Evolutionary conservation across 306 rosid genomes (phyloP).

Genomic region (Bauhinia variegata): DNA sequence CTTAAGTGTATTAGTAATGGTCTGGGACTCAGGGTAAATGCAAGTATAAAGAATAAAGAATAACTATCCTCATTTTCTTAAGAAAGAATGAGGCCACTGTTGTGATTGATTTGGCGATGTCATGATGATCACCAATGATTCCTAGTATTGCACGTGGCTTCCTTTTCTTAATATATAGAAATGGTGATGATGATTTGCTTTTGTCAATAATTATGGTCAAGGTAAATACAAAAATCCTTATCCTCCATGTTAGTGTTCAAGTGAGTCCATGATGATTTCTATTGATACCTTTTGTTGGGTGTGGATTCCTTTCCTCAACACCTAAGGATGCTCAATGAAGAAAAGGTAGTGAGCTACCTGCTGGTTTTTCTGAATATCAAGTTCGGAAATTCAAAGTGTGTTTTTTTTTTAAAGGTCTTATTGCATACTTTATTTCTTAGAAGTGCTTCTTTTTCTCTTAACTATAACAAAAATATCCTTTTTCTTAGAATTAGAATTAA

Average conservation of each 20-base stretch:
- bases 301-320: too few relatives aligned
- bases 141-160: not conserved
- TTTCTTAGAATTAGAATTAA: not conserved
- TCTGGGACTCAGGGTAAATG: not conserved
- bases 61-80: not conserved
- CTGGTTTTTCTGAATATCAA: not conserved
- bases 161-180: not conserved
- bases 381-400: slow-evolving; percentile 1
- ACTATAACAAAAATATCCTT: not conserved
- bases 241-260: not conserved
- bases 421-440: not conserved
- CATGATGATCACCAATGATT: not conserved
- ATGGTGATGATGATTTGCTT: not conserved
- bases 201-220: not conserved
- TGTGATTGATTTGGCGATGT: not conserved
- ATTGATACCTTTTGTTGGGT: too few relatives aligned
- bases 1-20: not conserved
- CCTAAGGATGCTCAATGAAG: not conserved
- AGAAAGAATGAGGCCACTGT: too few relatives aligned
- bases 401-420: not conserved
- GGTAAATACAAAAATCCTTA: not conserved
- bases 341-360: too few relatives aligned
- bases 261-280: not conserved
- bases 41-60: not conserved
- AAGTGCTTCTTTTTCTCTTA: not conserved